Evolutionary conservation across 176 grass and related monocot species (phyloP), one percentile per base, ranked within the genome.

Genomic region (Paspalum notatum): DNA sequence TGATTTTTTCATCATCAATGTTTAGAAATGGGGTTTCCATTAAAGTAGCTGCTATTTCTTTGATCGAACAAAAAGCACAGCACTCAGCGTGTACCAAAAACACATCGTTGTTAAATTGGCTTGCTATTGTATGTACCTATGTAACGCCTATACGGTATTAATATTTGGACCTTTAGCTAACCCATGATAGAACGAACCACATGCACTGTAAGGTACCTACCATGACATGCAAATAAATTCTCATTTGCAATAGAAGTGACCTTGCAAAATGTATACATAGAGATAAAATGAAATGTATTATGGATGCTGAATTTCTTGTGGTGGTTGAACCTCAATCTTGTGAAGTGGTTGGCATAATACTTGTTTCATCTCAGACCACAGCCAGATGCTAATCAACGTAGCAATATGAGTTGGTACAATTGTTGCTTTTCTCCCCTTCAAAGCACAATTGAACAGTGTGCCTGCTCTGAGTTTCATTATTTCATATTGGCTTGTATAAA

Each of bases 381-480:
- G 10, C 18, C 43, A 69, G 26, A 26, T 42, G 71, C 20, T 82
- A 42, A 14, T 74, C 78, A 37, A 17, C 71, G 12, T 51, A 45
- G 5, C 32, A 77, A 12, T 84, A 7, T 17, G 21, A 21, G 21
- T 42, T 52, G 53, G 26, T 71, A 53, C 5, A 78, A 21, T 1
- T 44, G n/a, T n/a, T n/a, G n/a, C n/a, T n/a, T n/a, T n/a, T n/a
- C n/a, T n/a, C n/a, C n/a, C n/a, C 32, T 32, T 32, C 32, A 32
- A 32, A 32, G 32, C 32, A 9, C 32, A 21, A 48, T 1, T 72
- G 73, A 87, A 72, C 63, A 64, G 25, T 65, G 48, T 87, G 62
- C 55, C n/a, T 63, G 3, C 3, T 61, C 4, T 76, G 18, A 63
- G 54, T 63, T 47, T 57, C 24, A 18, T 65, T 16, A 18, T 24